These are phyloP conservation scores for Extremus antarcticus DNA, from an alignment of 495 filamentous ascomycete species.

Conservation along the genomic window DNA sequence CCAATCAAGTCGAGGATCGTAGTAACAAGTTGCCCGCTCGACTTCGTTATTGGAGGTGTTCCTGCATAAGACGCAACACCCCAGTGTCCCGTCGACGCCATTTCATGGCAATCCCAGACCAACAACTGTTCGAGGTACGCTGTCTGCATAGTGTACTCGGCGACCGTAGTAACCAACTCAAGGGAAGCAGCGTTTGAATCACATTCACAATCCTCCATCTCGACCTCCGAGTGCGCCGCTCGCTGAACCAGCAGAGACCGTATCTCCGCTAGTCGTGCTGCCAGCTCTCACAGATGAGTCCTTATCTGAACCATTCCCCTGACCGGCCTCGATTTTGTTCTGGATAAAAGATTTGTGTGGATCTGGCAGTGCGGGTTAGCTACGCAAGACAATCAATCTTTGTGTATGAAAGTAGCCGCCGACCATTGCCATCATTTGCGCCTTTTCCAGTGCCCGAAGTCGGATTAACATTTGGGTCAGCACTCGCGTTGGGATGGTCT, in stretches of 20 bases:
- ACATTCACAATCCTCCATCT: background rate
- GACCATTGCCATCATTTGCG: slow-evolving; percentile 6
- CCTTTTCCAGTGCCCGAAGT: slow-evolving; percentile 2
- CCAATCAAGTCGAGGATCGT: background rate
- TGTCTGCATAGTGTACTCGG: too few relatives aligned
- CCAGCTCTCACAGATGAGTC: background rate
- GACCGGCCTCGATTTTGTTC: slow-evolving; percentile 10
- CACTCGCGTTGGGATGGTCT: slow-evolving; percentile 8
- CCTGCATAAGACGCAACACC: too few relatives aligned
- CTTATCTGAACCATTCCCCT: background rate
- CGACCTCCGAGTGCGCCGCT: background rate
- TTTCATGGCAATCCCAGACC: too few relatives aligned
- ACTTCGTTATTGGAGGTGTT: too few relatives aligned
- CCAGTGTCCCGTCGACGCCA: too few relatives aligned
- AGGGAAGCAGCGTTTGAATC: too few relatives aligned
- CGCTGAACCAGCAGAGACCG: background rate
- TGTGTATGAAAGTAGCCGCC: too few relatives aligned
- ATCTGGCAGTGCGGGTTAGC: background rate
- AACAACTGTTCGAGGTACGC: too few relatives aligned
- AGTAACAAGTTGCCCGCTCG: too few relatives aligned
- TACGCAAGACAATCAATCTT: background rate
- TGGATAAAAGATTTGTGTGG: background rate
- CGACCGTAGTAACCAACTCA: too few relatives aligned
- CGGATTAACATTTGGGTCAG: background rate
- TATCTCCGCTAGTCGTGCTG: background rate